Evolutionary conservation across 129 eudicot species (phyloP), one percentile per base, ranked within the genome.

Genomic region (Centella asiatica): DNA sequence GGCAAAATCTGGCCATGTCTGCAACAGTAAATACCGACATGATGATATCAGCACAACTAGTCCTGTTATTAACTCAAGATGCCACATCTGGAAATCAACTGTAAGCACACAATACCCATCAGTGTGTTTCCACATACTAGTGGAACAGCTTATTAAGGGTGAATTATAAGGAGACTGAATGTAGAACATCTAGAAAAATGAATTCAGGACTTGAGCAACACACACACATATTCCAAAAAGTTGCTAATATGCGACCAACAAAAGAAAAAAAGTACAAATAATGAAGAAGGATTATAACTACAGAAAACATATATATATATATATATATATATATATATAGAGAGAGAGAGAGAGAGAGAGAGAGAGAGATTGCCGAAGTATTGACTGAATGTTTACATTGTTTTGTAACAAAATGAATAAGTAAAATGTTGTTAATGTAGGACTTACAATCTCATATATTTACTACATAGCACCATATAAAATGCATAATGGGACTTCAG

Each of bases 1-100:
- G 0, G 95, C 94, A 78, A 90, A 90, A 74, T 86, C 95, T 11
- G 94, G 76, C 97, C 97, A 90, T 49, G 80, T 77, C 58, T 81
- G 82, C 60, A 90, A 72, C 37, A 90, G 77, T 57, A 82, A 62
- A 39, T 77, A 79, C 27, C 97, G 93, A 69, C 81, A 84, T 55
- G 74, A 71, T 32, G 98, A 90, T 73, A 90, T 78, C 68, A 86
- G 66, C 57, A 86, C 44, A 50, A 90, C 88, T 69, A 85, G 68
- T 46, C 90, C 98, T 6, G 72, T 69, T 70, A 90, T 78, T 73
- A 86, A 49, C 78, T 73, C 89, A 62, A 86, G 73, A 72, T 90
- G 85, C 95, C 95, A 90, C 36, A 57, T 61, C 72, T 86, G 88
- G 62, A 84, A 81, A 64, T 62, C 42, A 81, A 90, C 98, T 90